Conservation (phyloP, 805 yeast species). For the Torulaspora quercuum region DNA sequence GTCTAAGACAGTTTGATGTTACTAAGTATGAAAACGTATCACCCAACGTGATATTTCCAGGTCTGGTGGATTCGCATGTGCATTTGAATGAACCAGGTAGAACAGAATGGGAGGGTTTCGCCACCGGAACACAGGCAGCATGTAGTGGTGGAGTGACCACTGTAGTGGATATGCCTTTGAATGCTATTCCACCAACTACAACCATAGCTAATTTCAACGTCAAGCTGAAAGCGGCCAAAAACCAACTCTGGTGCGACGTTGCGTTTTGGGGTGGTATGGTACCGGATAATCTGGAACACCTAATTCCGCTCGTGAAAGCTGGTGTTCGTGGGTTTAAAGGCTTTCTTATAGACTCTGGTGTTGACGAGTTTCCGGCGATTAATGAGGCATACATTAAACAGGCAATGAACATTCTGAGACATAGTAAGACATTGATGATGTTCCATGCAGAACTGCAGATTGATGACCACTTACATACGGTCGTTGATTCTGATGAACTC, state of each 20-base stretch:
- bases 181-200: constrained; percentile 95
- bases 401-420: constrained; percentile 64
- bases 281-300: constrained; percentile 68
- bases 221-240: constrained; percentile 74
- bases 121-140: constrained; percentile 92
- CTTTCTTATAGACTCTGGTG: constrained; percentile 91
- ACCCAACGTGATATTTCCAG: constrained; percentile 74
- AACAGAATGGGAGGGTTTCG: constrained; percentile 98
- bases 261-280: constrained; percentile 97
- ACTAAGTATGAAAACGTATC: constrained; percentile 50
- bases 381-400: constrained; percentile 56
- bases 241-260: constrained; percentile 86
- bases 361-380: constrained; percentile 89
- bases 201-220: constrained; percentile 68
- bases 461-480: constrained; percentile 33
- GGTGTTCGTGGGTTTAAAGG: constrained; percentile 96
- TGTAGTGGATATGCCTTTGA: constrained; percentile 92
- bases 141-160: constrained; percentile 97
- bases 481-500: constrained; percentile 29
- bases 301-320: constrained; percentile 70
- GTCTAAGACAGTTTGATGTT: constrained; percentile 44
- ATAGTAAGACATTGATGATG: constrained; percentile 68
- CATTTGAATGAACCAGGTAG: constrained; percentile 97
- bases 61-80: constrained; percentile 90
- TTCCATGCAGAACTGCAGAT: constrained; percentile 92